Evolutionary conservation across 2,329 filamentous ascomycete genomes (phyloP).

Genomic region (Thielaviopsis ethacetica): DNA sequence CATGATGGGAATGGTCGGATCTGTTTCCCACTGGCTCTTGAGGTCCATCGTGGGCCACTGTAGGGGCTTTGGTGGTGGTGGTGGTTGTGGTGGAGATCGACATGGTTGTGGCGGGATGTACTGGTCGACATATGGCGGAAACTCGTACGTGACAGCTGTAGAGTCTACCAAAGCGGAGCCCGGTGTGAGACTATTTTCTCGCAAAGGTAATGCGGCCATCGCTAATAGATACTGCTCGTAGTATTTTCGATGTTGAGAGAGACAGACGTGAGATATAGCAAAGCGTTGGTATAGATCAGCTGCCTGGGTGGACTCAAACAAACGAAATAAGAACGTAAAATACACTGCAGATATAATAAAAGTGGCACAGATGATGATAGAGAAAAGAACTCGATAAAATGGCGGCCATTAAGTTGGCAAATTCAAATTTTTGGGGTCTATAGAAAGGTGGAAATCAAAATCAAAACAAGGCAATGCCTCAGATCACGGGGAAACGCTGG

Average conservation of each 20-base stretch:
- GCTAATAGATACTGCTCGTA: neutral
- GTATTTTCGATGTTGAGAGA: neutral
- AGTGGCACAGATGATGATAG: neutral
- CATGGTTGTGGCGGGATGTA: neutral
- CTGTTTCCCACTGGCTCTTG: neutral
- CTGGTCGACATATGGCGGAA: neutral
- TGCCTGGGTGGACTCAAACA: neutral
- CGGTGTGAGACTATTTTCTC: neutral
- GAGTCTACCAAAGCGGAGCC: neutral
- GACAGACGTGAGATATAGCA: neutral
- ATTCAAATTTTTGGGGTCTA: neutral
- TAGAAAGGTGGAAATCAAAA: neutral
- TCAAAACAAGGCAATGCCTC: neutral
- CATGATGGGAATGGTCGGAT: conserved; percentile 3
- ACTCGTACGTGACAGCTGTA: neutral
- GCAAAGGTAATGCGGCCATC: neutral
- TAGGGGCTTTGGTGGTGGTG: neutral
- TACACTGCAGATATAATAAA: neutral
- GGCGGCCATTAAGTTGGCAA: neutral
- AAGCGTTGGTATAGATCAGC: neutral
- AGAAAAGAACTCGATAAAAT: neutral
- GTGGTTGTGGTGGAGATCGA: neutral
- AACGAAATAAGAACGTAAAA: neutral
- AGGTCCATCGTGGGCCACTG: neutral
- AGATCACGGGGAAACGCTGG: neutral